Evolutionary conservation across 371 early-diverging fungal genomes (phyloP).

Genomic region (Mucor plumbeus): DNA sequence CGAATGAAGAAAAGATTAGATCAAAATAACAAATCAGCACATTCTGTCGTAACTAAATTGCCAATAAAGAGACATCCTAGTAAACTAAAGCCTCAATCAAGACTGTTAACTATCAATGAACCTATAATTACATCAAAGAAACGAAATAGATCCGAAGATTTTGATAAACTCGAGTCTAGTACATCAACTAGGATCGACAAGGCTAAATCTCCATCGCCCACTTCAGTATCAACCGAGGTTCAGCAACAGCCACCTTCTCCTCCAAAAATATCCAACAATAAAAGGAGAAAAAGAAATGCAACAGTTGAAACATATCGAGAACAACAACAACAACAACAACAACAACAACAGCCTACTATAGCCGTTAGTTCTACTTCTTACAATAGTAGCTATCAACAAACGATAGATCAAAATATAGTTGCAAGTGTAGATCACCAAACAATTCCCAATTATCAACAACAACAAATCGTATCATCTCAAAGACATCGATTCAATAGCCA

Average conservation of each 20-base stretch:
- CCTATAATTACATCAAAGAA: neutral
- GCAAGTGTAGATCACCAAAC: neutral
- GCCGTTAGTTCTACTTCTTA: neutral
- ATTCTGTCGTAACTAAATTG: neutral
- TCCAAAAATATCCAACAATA: neutral
- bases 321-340: neutral
- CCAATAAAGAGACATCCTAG: neutral
- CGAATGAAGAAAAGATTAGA: slow-evolving; percentile 12
- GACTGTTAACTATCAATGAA: neutral
- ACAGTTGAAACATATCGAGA: neutral
- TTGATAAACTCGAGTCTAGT: neutral
- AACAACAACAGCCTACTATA: neutral
- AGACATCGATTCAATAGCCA: slow-evolving; percentile 10
- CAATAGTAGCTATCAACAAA: neutral
- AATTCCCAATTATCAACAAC: neutral
- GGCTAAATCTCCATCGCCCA: neutral
- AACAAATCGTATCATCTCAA: neutral
- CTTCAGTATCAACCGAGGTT: slow-evolving; percentile 1
- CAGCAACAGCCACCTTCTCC: neutral
- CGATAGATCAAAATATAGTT: neutral
- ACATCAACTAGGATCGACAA: neutral
- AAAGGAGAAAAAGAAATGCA: slow-evolving; percentile 8
- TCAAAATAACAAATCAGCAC: neutral
- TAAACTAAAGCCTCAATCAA: slow-evolving; percentile 14
- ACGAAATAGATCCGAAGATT: neutral